Conservation (phyloP, 176 grass and related monocot species). For the Leersia perrieri region DNA sequence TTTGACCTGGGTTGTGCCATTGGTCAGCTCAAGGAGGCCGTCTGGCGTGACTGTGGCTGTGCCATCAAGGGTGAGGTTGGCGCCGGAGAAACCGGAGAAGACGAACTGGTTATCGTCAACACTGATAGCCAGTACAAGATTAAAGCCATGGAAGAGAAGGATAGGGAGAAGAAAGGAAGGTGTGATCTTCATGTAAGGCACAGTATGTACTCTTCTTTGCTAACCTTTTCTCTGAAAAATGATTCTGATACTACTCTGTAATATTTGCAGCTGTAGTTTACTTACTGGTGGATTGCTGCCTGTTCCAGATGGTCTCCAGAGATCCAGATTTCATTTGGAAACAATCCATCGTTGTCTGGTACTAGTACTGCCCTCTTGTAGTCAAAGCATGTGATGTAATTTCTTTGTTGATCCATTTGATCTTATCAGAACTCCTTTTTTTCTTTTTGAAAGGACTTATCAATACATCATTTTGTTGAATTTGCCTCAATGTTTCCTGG, state of each 20-base stretch:
- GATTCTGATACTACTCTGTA: not conserved
- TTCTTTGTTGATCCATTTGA: not conserved
- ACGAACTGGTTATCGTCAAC: not conserved
- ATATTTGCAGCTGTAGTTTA: not conserved
- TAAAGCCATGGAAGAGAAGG: not conserved
- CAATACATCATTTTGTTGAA: not conserved
- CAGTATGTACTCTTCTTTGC: not conserved
- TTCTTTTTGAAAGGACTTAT: not conserved
- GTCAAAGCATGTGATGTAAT: no score
- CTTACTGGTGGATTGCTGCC: not conserved
- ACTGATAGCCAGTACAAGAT: not conserved
- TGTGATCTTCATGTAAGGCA: not conserved
- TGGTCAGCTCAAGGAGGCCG: conserved; percentile 24
- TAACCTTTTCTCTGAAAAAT: not conserved
- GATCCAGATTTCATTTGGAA: not conserved
- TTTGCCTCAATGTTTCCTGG: not conserved
- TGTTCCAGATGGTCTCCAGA: not conserved
- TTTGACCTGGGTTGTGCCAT: not conserved
- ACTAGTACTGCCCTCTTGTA: no score
- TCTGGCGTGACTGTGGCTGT: not conserved
- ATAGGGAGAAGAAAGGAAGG: not conserved
- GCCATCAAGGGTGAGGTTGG: conserved; percentile 19
- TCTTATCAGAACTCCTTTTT: not conserved
- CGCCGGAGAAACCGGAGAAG: conserved; percentile 28
- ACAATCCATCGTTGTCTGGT: not conserved